Conservation (phyloP, 1,139 yeast genomes). For the Yamadazyma dendronema region DNA sequence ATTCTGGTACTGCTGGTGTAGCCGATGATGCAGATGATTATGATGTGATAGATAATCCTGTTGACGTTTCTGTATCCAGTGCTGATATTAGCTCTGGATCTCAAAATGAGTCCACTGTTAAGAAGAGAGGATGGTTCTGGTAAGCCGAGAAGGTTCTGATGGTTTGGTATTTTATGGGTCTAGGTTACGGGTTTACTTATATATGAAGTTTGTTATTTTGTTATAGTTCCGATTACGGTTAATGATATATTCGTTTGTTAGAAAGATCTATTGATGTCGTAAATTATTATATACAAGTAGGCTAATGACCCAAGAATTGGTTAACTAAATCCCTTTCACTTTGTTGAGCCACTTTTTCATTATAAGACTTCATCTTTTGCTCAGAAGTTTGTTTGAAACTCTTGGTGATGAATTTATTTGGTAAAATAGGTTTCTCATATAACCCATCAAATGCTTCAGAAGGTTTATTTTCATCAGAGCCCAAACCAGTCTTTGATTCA, state of each 20-base stretch:
- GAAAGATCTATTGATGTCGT: neutral
- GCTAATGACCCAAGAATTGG: constrained; percentile 22
- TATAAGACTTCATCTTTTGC: constrained; percentile 31
- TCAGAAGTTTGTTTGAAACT: constrained; percentile 42
- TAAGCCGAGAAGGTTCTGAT: constrained; percentile 9
- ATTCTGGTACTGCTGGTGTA: neutral
- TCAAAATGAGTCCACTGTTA: constrained; percentile 13
- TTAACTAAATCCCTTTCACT: constrained; percentile 33
- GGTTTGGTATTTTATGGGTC: neutral
- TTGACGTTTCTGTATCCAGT: constrained; percentile 10
- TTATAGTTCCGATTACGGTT: too few relatives aligned
- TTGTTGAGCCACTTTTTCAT: constrained; percentile 21
- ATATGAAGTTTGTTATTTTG: too few relatives aligned
- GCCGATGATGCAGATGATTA: constrained; percentile 25
- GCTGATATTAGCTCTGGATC: constrained; percentile 5
- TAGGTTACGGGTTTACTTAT: neutral
- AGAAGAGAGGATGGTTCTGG: constrained; percentile 33
- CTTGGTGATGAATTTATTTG: constrained; percentile 69
- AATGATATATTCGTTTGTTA: neutral
- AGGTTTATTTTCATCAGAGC: constrained; percentile 71
- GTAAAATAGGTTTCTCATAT: constrained; percentile 66
- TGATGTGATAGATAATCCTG: constrained; percentile 43
- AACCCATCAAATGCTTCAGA: constrained; percentile 75
- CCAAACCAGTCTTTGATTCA: constrained; percentile 35
- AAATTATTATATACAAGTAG: constrained; percentile 6